Evolutionary conservation across 2,329 filamentous ascomycete genomes (phyloP).

Genomic region (Calonectria honghensis): DNA sequence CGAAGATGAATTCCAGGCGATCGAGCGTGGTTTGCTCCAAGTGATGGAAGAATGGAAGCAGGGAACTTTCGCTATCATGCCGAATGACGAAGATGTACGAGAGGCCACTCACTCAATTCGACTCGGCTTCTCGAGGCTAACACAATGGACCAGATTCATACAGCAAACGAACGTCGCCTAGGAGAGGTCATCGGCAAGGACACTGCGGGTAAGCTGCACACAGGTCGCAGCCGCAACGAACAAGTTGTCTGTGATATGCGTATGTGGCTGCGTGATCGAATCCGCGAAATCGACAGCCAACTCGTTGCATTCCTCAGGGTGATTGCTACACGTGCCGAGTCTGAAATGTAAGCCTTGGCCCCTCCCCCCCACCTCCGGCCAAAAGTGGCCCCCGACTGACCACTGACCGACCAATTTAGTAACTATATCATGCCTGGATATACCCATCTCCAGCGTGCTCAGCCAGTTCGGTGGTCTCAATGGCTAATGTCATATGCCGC

Average conservation of each 20-base stretch:
- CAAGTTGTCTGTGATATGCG: constrained; percentile 85
- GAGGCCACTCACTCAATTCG: constrained; percentile 4
- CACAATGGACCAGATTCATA: constrained; percentile 65
- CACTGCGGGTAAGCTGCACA: constrained; percentile 83
- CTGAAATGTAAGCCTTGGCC: constrained; percentile 47
- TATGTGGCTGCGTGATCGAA: constrained; percentile 70
- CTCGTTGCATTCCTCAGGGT: constrained; percentile 54
- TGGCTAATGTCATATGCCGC: constrained; percentile 87
- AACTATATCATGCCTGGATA: constrained; percentile 90
- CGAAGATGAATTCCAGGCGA: constrained; percentile 81
- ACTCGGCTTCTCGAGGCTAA: constrained; percentile 6
- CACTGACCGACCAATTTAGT: neutral
- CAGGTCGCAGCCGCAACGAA: constrained; percentile 82
- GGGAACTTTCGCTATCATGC: constrained; percentile 69
- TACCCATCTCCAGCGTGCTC: constrained; percentile 88
- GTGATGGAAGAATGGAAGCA: constrained; percentile 73
- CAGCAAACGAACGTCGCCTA: constrained; percentile 72
- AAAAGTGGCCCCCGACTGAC: constrained; percentile 15
- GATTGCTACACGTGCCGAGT: constrained; percentile 56
- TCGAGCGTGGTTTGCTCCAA: constrained; percentile 81
- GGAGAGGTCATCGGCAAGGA: constrained; percentile 83
- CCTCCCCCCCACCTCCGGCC: neutral
- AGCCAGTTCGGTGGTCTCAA: constrained; percentile 88
- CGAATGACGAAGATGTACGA: constrained; percentile 10
- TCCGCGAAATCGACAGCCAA: constrained; percentile 52